Conservation (phyloP, 768 basidiomycete genomes). For the Panaeolus cyanescens region DNA sequence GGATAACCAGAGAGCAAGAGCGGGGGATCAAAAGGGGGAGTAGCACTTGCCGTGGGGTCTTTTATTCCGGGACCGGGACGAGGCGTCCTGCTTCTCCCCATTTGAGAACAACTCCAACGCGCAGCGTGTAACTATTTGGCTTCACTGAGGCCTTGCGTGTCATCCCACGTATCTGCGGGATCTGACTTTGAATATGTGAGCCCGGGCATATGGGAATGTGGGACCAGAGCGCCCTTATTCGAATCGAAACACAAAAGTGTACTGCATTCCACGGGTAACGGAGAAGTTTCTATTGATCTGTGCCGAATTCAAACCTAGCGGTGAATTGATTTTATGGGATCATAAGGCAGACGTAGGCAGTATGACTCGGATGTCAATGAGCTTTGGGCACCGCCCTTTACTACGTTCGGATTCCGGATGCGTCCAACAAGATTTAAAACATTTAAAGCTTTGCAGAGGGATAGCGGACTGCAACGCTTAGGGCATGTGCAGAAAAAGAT, state of each 20-base stretch:
- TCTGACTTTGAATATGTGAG: neutral
- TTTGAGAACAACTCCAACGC: neutral
- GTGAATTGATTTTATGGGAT: neutral
- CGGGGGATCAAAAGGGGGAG: neutral
- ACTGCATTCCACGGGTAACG: neutral
- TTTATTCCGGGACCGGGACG: neutral
- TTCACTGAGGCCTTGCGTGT: neutral
- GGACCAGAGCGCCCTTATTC: neutral
- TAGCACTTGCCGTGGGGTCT: neutral
- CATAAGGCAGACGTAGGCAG: no score
- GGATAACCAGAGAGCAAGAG: neutral
- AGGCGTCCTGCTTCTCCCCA: neutral
- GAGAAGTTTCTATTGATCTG: no score
- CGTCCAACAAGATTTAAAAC: no score
- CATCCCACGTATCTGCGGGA: neutral
- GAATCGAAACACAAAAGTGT: neutral
- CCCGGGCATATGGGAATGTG: neutral
- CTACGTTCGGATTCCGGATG: no score
- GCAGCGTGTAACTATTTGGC: no score
- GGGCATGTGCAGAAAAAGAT: no score
- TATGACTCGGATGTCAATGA: no score
- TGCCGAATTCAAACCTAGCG: neutral
- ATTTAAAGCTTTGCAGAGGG: no score
- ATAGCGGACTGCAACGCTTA: no score
- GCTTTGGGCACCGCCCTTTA: no score